A percentile compares a stretch with the other conserved stretches of the same genome.
phyloP scores from a whole-genome alignment of 805 yeast genomes.

The Candida argentea region DNA sequence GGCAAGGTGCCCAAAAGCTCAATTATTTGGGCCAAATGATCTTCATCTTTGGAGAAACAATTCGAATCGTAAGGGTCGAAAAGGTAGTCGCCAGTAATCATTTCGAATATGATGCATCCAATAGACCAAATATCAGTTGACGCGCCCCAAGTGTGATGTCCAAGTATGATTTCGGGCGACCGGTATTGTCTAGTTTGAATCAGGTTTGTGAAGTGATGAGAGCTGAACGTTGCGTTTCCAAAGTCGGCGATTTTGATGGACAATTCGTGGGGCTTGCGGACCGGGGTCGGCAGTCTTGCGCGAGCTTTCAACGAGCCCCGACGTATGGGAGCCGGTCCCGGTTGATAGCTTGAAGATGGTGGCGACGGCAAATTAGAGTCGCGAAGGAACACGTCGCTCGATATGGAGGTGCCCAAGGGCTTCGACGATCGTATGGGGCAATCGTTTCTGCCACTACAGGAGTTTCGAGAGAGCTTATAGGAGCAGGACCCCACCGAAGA shows the following conservation, averaged over 20 bases:
- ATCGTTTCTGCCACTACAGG: constrained; percentile 3
- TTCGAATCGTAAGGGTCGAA: constrained; percentile 51
- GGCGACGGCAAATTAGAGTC: constrained; percentile 2
- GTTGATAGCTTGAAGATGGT: not conserved
- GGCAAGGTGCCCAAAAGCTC: constrained; percentile 41
- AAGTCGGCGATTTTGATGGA: constrained; percentile 78
- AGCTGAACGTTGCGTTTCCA: constrained; percentile 83
- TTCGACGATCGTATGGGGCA: constrained; percentile 35
- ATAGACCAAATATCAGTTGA: constrained; percentile 53
- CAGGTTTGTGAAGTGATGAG: constrained; percentile 75
- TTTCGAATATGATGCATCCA: constrained; percentile 49
- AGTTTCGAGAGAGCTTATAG: constrained; percentile 7
- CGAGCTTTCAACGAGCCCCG: not conserved
- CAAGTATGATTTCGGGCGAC: constrained; percentile 56
- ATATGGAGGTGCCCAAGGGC: constrained; percentile 24
- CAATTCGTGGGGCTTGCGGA: constrained; percentile 1
- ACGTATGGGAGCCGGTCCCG: constrained; percentile 1
- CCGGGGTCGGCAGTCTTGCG: not conserved
- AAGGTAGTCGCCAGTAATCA: constrained; percentile 51
- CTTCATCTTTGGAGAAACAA: constrained; percentile 43
- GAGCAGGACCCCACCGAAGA: constrained; percentile 1
- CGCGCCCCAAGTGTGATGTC: constrained; percentile 45
- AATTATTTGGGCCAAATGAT: constrained; percentile 52
- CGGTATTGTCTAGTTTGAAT: constrained; percentile 91
- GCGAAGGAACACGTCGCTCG: constrained; percentile 5